These are phyloP conservation scores for Tulasnella sp. DNA, from an alignment of 768 basidiomycete species.

Conservation along the genomic window DNA sequence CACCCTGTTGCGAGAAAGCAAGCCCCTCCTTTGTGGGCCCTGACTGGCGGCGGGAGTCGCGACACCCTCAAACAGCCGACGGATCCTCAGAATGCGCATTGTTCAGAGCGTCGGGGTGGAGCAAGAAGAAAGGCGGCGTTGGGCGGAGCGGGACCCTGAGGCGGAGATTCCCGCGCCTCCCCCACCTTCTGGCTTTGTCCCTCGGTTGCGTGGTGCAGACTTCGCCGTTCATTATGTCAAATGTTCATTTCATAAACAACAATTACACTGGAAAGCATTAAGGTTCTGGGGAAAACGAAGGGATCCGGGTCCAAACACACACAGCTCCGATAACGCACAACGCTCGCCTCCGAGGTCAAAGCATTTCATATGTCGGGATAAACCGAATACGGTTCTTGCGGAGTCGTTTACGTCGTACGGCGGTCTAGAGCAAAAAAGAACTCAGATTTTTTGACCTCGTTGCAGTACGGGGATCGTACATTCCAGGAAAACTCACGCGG, in stretches of 20 bases:
- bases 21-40: not conserved
- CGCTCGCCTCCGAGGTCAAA: not conserved
- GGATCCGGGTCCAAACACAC: not conserved
- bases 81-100: not conserved
- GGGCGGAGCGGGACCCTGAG: not conserved
- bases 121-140: not conserved
- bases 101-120: not conserved
- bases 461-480: not conserved
- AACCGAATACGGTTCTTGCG: not conserved
- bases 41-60: not conserved
- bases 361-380: not conserved
- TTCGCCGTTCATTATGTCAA: conserved; percentile 5
- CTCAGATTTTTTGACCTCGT: not conserved
- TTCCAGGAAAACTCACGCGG: not conserved
- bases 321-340: not conserved
- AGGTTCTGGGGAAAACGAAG: not conserved
- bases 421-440: not conserved
- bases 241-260: not conserved
- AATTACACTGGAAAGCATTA: not conserved
- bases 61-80: not conserved
- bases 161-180: not conserved
- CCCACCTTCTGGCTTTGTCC: conserved; percentile 3
- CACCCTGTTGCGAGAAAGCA: conserved; percentile 3
- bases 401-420: not conserved
- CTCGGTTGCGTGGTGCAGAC: not conserved